phyloP scores from a whole-genome alignment of 1,139 yeast species.

The Blastobotrys apis region DNA sequence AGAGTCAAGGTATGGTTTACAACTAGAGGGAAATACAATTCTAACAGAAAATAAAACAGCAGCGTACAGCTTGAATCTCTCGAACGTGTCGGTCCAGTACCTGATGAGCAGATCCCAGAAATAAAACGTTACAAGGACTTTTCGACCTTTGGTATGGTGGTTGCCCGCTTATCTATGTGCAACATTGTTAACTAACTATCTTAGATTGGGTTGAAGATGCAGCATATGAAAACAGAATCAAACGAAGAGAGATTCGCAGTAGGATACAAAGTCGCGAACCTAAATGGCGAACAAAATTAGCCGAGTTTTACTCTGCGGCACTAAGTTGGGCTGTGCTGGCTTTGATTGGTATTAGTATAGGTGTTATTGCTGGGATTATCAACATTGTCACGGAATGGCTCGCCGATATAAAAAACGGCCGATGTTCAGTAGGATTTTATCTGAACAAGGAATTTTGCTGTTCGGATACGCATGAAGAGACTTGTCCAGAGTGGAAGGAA shows the following conservation, averaged over 20 bases:
- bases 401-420: slow-evolving; percentile 74
- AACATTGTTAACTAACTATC: too few relatives aligned
- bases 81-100: not conserved
- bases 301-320: slow-evolving; percentile 44
- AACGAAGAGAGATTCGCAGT: slow-evolving; percentile 26
- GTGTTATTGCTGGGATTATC: slow-evolving; percentile 74
- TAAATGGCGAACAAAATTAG: slow-evolving; percentile 20
- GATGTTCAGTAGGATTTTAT: slow-evolving; percentile 66
- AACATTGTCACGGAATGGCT: slow-evolving; percentile 83
- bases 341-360: slow-evolving; percentile 68
- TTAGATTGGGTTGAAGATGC: slow-evolving; percentile 87
- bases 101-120: slow-evolving; percentile 26
- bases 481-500: slow-evolving; percentile 37
- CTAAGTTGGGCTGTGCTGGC: slow-evolving; percentile 77
- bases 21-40: too few relatives aligned
- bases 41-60: too few relatives aligned
- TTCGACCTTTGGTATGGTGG: slow-evolving; percentile 22
- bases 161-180: too few relatives aligned
- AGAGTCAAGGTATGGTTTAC: too few relatives aligned
- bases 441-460: slow-evolving; percentile 79
- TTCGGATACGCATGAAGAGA: slow-evolving; percentile 45
- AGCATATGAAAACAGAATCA: slow-evolving; percentile 48
- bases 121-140: slow-evolving; percentile 40
- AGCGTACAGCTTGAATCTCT: not conserved
- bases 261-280: slow-evolving; percentile 20